Conservation (phyloP, 805 yeast genomes). For the Hanseniaspora osmophila region DNA sequence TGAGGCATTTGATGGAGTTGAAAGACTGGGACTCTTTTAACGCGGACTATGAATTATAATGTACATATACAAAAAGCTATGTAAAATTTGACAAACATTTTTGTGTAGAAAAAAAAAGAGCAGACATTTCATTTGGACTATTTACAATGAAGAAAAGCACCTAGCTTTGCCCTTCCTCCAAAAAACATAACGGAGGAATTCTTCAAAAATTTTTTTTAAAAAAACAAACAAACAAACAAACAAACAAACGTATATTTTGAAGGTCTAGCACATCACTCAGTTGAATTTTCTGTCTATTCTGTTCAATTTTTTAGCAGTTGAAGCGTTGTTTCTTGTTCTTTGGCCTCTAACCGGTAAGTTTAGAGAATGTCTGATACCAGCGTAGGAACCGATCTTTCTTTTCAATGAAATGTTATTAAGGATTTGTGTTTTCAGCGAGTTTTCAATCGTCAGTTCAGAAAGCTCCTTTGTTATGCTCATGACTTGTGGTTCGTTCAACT, state of each 20-base stretch:
- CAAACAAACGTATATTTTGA: too few relatives aligned
- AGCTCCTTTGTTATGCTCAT: slow-evolving; percentile 80
- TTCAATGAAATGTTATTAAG: slow-evolving; percentile 67
- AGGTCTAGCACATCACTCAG: background rate
- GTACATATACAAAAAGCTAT: background rate
- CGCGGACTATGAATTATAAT: slow-evolving; percentile 27
- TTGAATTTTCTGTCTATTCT: slow-evolving; percentile 44
- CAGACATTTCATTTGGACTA: background rate
- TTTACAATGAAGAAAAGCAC: background rate
- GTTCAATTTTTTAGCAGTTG: slow-evolving; percentile 79
- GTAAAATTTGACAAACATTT: background rate
- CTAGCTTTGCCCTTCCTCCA: background rate
- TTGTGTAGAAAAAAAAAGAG: background rate
- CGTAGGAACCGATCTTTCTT: slow-evolving; percentile 69
- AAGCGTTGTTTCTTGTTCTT: slow-evolving; percentile 79
- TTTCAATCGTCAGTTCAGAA: slow-evolving; percentile 70
- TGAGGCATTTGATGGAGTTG: slow-evolving; percentile 72
- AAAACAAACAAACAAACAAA: too few relatives aligned
- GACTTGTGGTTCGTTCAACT: slow-evolving; percentile 75
- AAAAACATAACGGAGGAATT: too few relatives aligned
- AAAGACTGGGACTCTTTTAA: slow-evolving; percentile 30
- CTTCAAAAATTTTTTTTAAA: too few relatives aligned
- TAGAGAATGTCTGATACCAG: slow-evolving; percentile 79
- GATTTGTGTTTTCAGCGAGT: slow-evolving; percentile 57
- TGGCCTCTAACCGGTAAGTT: slow-evolving; percentile 83